Percentiles rank a stretch among this genome's conserved stretches.
phyloP scores from a whole-genome alignment of 108 stramenopile species.

The Discostella stelligeroides region DNA sequence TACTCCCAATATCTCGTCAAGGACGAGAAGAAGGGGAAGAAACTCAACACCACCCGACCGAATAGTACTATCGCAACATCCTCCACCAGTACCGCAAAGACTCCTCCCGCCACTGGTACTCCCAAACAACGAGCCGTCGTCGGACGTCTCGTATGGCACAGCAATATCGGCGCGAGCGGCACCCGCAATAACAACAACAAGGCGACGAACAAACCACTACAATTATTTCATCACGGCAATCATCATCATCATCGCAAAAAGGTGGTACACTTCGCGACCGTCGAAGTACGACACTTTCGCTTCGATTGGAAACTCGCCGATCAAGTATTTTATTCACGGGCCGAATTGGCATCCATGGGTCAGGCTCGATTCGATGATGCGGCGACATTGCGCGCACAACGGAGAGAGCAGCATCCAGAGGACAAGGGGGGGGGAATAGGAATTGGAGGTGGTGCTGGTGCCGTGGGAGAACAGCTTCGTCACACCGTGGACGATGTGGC shows the following conservation, averaged over 20 bases:
- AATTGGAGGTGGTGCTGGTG: neutral
- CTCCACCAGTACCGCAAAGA: neutral
- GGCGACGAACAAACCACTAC: conserved; percentile 4
- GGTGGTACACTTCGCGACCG: conserved; percentile 36
- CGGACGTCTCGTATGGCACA: conserved; percentile 18
- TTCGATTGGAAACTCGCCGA: conserved; percentile 25
- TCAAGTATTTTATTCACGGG: conserved; percentile 26
- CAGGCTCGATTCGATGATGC: conserved; percentile 34
- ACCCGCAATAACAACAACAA: neutral
- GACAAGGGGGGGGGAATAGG: neutral
- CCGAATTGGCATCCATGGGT: conserved; percentile 35
- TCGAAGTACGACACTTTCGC: conserved; percentile 25
- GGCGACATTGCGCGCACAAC: conserved; percentile 7
- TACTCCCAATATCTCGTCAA: conserved; percentile 28
- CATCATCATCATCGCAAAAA: conserved; percentile 17
- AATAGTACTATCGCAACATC: neutral
- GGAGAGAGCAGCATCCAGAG: neutral
- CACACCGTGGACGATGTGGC: conserved; percentile 23
- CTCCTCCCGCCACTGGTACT: too few relatives aligned
- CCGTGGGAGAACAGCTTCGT: neutral
- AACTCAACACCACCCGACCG: conserved; percentile 6
- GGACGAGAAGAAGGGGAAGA: conserved; percentile 16
- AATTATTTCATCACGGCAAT: neutral
- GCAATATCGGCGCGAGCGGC: conserved; percentile 9
- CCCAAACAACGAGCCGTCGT: conserved; percentile 1